These are phyloP conservation scores for Nitzschia sp. DNA, from an alignment of 108 stramenopile species.

Conservation along the genomic window DNA sequence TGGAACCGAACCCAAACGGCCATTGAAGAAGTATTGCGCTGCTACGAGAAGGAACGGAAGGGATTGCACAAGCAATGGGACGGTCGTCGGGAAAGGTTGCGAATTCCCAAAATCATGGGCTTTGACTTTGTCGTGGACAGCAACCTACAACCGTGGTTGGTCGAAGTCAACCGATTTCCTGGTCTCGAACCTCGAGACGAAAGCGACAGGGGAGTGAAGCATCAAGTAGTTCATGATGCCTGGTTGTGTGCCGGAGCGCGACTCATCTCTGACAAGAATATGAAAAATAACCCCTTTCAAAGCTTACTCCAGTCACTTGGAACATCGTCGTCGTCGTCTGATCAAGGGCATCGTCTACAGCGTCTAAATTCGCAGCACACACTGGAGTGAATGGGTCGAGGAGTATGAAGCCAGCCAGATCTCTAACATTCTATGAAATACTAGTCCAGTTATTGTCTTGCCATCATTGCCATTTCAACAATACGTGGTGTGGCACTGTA, in stretches of 20 bases:
- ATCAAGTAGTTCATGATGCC: constrained; percentile 38
- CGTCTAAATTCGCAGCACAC: no score
- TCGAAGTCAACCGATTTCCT: constrained; percentile 84
- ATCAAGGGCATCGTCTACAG: no score
- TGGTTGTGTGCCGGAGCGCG: constrained; percentile 32
- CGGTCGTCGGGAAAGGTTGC: constrained; percentile 9
- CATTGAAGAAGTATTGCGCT: neutral
- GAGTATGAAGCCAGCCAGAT: no score
- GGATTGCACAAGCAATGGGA: neutral
- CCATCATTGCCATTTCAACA: no score
- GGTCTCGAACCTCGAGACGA: constrained; percentile 53
- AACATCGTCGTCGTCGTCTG: no score
- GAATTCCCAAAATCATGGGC: constrained; percentile 75
- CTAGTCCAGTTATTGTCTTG: no score
- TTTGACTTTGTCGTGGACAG: constrained; percentile 72
- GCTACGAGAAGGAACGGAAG: neutral
- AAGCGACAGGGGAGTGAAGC: constrained; percentile 34
- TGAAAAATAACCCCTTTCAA: no score
- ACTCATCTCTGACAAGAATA: neutral
- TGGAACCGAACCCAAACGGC: constrained; percentile 6
- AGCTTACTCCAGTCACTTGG: neutral
- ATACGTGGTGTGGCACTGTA: no score
- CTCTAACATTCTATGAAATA: no score
- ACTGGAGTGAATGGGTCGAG: no score
- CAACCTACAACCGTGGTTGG: constrained; percentile 47